Evolutionary conservation across 169 alveolate species (phyloP).

Genomic region (Besnoitia besnoiti): DNA sequence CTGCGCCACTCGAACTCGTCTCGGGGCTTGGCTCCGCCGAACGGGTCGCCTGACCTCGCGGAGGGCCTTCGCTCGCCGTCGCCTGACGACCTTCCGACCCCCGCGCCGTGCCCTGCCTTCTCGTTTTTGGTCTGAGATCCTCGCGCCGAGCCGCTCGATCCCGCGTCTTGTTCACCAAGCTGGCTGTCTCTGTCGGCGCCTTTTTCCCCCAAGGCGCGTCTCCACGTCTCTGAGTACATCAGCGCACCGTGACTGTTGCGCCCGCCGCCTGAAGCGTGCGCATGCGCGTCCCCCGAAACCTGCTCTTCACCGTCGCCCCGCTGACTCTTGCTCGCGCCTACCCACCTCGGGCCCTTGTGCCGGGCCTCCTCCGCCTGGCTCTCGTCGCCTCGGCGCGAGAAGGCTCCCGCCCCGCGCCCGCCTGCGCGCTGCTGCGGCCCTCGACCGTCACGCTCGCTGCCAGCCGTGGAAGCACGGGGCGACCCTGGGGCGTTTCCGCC

Average conservation of each 20-base stretch:
- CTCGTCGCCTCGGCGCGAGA: background rate
- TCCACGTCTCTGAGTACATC: background rate
- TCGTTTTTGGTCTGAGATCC: background rate
- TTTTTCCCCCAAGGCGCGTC: background rate
- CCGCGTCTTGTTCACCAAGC: background rate
- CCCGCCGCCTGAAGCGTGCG: background rate
- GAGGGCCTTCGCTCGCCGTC: background rate
- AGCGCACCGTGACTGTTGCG: too few species aligned
- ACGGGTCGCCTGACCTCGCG: background rate
- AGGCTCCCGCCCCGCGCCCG: background rate
- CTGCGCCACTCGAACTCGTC: constrained; percentile 26
- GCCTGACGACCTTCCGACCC: background rate
- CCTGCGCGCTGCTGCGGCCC: background rate
- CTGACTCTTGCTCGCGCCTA: background rate
- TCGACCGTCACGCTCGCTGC: background rate
- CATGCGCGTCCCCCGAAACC: background rate
- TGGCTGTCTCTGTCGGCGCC: background rate
- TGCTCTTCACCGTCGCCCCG: background rate
- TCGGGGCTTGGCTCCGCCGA: constrained; percentile 2
- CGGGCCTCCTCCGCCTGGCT: background rate
- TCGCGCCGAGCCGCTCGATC: background rate
- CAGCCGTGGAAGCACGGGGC: too few species aligned
- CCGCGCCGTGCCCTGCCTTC: background rate
- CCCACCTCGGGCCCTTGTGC: background rate
- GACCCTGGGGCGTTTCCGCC: too few species aligned